Evolutionary conservation across 441 rosid genomes (phyloP).

Genomic region (Corymbia citriodora): DNA sequence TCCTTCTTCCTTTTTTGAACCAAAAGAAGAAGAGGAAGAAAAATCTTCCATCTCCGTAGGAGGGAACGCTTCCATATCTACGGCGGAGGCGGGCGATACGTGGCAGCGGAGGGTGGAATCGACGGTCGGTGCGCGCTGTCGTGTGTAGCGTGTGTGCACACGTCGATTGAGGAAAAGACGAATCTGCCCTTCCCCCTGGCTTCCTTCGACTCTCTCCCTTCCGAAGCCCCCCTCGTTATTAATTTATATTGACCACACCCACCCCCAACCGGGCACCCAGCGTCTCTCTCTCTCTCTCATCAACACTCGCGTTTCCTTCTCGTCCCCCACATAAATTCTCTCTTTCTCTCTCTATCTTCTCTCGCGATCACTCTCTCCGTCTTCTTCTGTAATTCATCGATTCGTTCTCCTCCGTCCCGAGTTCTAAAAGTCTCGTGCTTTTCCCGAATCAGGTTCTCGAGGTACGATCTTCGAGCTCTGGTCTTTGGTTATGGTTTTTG

Average conservation of each 20-base stretch:
- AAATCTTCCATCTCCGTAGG: not conserved
- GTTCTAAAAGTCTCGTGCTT: not conserved
- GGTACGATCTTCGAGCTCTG: not conserved
- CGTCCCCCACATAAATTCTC: not conserved
- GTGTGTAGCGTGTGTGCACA: fast-evolving
- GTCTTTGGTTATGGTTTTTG: not conserved
- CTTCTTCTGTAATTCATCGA: not conserved
- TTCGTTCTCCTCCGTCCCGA: not conserved
- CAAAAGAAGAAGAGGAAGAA: not conserved
- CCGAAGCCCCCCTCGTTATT: not conserved
- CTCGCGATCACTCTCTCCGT: not conserved
- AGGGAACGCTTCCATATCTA: not conserved
- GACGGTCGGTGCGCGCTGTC: not conserved
- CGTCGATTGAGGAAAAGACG: not conserved
- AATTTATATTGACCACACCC: not conserved
- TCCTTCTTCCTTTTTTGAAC: not conserved
- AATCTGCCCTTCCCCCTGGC: not conserved
- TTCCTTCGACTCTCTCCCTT: not conserved
- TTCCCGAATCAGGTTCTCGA: not conserved
- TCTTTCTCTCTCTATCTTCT: not conserved
- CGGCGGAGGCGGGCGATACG: not conserved
- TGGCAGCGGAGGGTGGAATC: not conserved
- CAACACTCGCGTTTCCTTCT: not conserved
- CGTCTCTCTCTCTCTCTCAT: not conserved
- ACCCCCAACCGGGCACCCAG: too few relatives aligned